phyloP scores from a whole-genome alignment of 2,329 filamentous ascomycete genomes.

The Podosphaera aphanis region DNA sequence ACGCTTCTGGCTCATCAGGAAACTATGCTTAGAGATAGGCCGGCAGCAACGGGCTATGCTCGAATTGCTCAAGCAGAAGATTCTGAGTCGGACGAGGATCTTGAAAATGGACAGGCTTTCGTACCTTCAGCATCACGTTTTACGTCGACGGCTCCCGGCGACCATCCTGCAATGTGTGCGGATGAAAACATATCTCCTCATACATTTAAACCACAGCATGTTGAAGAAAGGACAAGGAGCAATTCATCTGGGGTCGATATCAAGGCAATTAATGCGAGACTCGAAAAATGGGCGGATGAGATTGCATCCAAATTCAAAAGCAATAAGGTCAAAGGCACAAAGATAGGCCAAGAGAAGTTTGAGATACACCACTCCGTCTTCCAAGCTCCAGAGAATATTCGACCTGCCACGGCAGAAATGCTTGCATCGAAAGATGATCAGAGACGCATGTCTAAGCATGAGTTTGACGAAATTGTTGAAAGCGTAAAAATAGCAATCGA shows the following conservation, averaged over 20 bases:
- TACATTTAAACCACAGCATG: slow-evolving; percentile 23
- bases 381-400: slow-evolving; percentile 69
- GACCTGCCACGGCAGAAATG: slow-evolving; percentile 53
- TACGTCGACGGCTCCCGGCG: slow-evolving; percentile 35
- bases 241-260: slow-evolving; percentile 80
- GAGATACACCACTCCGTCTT: slow-evolving; percentile 98
- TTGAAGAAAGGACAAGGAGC: slow-evolving; percentile 31
- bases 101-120: slow-evolving; percentile 28
- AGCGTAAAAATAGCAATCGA: slow-evolving; percentile 80
- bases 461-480: slow-evolving; percentile 76
- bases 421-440: slow-evolving; percentile 37
- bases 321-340: slow-evolving; percentile 47
- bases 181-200: slow-evolving; percentile 18
- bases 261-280: slow-evolving; percentile 86
- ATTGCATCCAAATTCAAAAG: slow-evolving; percentile 95
- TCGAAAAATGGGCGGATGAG: slow-evolving; percentile 94
- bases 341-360: slow-evolving; percentile 58
- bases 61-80: slow-evolving; percentile 64
- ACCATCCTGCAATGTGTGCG: slow-evolving; percentile 35
- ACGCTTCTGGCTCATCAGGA: no score
- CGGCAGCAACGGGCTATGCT: slow-evolving; percentile 62
- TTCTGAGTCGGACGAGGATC: slow-evolving; percentile 37
- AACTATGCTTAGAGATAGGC: slow-evolving; percentile 19
- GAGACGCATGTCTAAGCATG: slow-evolving; percentile 46
- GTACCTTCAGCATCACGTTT: slow-evolving; percentile 36